These are phyloP conservation scores for Eragrostis nindensis DNA, from an alignment of 176 grass and related monocot genomes.

Conservation along the genomic window DNA sequence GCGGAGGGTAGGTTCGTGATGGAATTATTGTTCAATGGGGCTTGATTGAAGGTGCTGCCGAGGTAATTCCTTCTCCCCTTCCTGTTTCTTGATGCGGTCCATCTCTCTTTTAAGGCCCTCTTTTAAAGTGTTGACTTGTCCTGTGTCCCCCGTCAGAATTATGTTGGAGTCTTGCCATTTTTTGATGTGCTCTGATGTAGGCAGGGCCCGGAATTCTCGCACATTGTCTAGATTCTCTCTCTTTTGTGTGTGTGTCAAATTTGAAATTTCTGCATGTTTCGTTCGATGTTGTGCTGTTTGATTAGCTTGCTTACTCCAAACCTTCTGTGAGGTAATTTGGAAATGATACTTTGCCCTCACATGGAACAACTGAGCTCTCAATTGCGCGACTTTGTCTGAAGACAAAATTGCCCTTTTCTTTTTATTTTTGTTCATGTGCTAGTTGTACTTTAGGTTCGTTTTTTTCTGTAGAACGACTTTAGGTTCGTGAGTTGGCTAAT, in stretches of 20 bases:
- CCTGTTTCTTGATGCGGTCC: slow-evolving; percentile 1
- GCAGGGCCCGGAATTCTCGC: slow-evolving; percentile 20
- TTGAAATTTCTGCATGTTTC: background rate
- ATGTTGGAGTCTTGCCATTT: background rate
- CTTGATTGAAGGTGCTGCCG: slow-evolving; percentile 29
- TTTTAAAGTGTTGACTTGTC: slow-evolving; percentile 24
- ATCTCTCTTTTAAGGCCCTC: background rate
- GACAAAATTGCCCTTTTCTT: slow-evolving; percentile 57
- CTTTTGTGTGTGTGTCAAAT: background rate
- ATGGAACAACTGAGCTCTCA: slow-evolving; percentile 41
- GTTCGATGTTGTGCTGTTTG: slow-evolving; percentile 33
- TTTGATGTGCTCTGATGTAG: slow-evolving; percentile 6
- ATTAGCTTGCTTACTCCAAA: slow-evolving; percentile 28
- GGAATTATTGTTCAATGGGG: slow-evolving; percentile 38
- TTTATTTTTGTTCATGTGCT: slow-evolving; percentile 53
- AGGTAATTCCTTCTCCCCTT: slow-evolving; percentile 44
- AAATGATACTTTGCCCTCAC: slow-evolving; percentile 12
- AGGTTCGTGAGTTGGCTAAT: slow-evolving; percentile 31
- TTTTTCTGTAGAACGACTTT: no score
- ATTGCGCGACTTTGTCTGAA: slow-evolving; percentile 26
- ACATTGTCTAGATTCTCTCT: slow-evolving; percentile 26
- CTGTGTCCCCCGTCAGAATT: slow-evolving; percentile 25
- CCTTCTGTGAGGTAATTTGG: slow-evolving; percentile 4
- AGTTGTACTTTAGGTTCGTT: slow-evolving; percentile 18
- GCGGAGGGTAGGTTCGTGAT: background rate